Evolutionary conservation across 2,329 filamentous ascomycete genomes (phyloP).

Genomic region (Sclerotinia trifoliorum): DNA sequence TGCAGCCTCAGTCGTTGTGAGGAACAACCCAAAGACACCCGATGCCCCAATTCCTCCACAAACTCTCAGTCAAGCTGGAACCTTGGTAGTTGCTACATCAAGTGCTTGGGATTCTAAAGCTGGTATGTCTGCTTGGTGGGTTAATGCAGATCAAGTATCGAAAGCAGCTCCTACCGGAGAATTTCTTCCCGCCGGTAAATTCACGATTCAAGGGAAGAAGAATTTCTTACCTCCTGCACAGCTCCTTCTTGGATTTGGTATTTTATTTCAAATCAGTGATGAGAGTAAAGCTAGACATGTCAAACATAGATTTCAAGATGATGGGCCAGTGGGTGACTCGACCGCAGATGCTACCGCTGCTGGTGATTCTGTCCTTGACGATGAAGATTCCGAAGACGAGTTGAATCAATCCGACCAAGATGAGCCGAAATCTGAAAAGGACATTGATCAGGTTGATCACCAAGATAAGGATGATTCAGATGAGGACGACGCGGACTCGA

Average conservation of each 20-base stretch:
- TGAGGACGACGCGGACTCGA: conserved; percentile 35
- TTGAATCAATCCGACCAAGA: conserved; percentile 33
- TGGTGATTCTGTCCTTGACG: conserved; percentile 1
- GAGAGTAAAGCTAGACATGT: conserved; percentile 79
- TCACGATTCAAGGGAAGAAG: conserved; percentile 82
- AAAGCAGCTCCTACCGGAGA: conserved; percentile 81
- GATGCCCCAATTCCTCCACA: conserved; percentile 88
- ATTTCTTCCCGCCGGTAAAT: conserved; percentile 73
- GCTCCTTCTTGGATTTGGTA: conserved; percentile 80
- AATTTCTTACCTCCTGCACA: conserved; percentile 88
- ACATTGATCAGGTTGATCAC: conserved; percentile 28
- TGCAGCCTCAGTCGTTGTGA: conserved; percentile 82
- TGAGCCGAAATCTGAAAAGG: conserved; percentile 24
- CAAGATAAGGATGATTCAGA: conserved; percentile 32
- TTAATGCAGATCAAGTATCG: conserved; percentile 82
- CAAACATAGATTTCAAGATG: conserved; percentile 64
- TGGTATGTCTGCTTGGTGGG: conserved; percentile 95
- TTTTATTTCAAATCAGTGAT: conserved; percentile 86
- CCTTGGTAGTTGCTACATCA: conserved; percentile 79
- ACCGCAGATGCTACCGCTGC: conserved; percentile 5
- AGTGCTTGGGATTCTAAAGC: conserved; percentile 96
- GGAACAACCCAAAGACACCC: conserved; percentile 75
- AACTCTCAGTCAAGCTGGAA: conserved; percentile 86
- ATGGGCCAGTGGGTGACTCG: conserved; percentile 6
- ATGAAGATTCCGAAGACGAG: conserved; percentile 26